Conservation (phyloP, 352 stramenopile species). For the Globisporangium uncinulatum region DNA sequence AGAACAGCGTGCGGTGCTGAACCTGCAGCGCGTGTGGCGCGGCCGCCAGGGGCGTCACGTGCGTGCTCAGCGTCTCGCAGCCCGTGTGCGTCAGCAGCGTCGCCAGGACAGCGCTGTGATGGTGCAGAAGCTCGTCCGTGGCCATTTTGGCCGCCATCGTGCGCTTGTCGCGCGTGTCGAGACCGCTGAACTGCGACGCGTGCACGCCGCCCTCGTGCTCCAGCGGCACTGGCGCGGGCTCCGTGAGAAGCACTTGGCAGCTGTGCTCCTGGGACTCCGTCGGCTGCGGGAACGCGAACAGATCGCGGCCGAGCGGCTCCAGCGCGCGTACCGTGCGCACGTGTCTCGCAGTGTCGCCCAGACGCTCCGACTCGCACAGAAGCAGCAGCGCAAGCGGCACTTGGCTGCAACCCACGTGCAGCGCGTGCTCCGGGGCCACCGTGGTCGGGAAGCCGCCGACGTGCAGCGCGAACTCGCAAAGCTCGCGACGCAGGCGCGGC, state of each 20-base stretch:
- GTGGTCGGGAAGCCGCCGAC: constrained; percentile 58
- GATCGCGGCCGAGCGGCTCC: constrained; percentile 48
- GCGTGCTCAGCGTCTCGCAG: constrained; percentile 34
- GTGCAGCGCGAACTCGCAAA: constrained; percentile 68
- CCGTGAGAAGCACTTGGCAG: constrained; percentile 67
- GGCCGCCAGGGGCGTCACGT: constrained; percentile 50
- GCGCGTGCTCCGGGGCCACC: constrained; percentile 72
- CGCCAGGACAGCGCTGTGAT: constrained; percentile 40
- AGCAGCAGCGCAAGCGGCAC: constrained; percentile 34
- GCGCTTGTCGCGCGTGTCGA: constrained; percentile 32
- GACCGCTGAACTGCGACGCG: constrained; percentile 24
- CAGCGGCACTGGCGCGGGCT: constrained; percentile 73
- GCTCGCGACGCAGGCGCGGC: constrained; percentile 67
- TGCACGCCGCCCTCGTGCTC: constrained; percentile 64
- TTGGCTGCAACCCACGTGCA: constrained; percentile 62
- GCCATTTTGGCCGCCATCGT: constrained; percentile 40
- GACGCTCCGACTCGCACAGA: constrained; percentile 43
- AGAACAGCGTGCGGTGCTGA: constrained; percentile 34
- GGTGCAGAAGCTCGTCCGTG: constrained; percentile 74
- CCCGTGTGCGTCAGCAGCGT: constrained; percentile 43
- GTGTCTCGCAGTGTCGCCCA: constrained; percentile 56
- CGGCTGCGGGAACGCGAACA: constrained; percentile 59
- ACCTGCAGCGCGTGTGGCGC: constrained; percentile 78
- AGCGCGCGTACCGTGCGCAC: constrained; percentile 56
- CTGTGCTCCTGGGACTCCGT: constrained; percentile 63